Conservation (phyloP, 108 stramenopile genomes). For the Thalassiosira profunda region DNA sequence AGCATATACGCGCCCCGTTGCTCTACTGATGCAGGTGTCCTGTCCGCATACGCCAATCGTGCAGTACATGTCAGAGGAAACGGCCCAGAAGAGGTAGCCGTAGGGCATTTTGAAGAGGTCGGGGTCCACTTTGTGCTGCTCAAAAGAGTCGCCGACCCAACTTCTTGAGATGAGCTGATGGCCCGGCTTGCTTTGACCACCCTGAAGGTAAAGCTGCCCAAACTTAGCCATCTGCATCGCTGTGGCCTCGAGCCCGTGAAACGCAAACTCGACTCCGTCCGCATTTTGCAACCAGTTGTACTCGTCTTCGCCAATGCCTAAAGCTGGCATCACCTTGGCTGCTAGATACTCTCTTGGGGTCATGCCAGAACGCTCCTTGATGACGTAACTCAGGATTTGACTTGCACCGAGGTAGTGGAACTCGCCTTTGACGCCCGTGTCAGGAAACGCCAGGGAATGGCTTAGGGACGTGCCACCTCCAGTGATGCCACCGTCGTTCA, state of each 20-base stretch:
- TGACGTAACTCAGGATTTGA: background rate
- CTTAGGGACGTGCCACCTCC: background rate
- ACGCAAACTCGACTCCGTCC: constrained; percentile 14
- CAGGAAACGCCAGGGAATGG: background rate
- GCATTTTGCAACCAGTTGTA: constrained; percentile 8
- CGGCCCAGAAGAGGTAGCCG: background rate
- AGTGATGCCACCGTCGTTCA: too few relatives aligned
- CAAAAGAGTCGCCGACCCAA: background rate
- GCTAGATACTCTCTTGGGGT: constrained; percentile 1
- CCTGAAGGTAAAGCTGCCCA: constrained; percentile 21
- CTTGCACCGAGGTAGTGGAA: background rate
- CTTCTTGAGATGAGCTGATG: background rate
- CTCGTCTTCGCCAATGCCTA: constrained; percentile 14
- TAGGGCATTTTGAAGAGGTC: background rate
- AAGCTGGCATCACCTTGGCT: background rate
- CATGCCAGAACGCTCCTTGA: constrained; percentile 1
- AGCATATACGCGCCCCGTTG: background rate
- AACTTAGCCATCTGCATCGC: constrained; percentile 19
- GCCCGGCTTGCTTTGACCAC: background rate
- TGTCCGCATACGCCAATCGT: background rate
- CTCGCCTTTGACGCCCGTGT: background rate
- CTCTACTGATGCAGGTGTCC: background rate
- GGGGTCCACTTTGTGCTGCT: background rate
- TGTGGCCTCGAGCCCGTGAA: background rate
- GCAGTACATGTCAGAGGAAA: background rate